phyloP scores from a whole-genome alignment of 129 eudicot genomes.

The Flaveria bidentis region DNA sequence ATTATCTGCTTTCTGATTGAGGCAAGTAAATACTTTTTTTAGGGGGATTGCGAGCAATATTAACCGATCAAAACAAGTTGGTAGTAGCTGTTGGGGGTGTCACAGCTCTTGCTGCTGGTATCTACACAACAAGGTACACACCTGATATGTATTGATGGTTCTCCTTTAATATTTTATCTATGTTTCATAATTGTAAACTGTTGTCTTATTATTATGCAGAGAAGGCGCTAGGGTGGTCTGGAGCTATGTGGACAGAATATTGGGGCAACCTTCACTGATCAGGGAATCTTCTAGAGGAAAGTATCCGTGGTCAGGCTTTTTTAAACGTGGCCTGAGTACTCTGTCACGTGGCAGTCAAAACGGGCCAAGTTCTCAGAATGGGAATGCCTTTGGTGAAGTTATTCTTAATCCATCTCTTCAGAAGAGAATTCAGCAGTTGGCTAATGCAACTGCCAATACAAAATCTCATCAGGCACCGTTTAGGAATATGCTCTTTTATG shows the following conservation, averaged over 20 bases:
- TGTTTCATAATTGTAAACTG: neutral
- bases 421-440: slow-evolving; percentile 84
- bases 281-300: slow-evolving; percentile 96
- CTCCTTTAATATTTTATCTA: neutral
- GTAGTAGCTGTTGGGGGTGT: slow-evolving; percentile 97
- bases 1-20: neutral
- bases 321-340: slow-evolving; percentile 63
- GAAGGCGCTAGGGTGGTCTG: slow-evolving; percentile 99
- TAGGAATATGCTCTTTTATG: slow-evolving; percentile 94
- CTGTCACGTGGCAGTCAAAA: slow-evolving; percentile 46
- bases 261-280: slow-evolving; percentile 95
- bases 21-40: slow-evolving; percentile 18
- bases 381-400: slow-evolving; percentile 93
- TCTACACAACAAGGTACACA: slow-evolving; percentile 91
- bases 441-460: slow-evolving; percentile 94
- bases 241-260: slow-evolving; percentile 96
- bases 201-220: slow-evolving; percentile 39
- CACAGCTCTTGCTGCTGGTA: slow-evolving; percentile 97
- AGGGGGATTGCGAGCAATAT: slow-evolving; percentile 90
- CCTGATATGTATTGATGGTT: neutral
- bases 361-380: slow-evolving; percentile 43
- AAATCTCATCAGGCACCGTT: slow-evolving; percentile 96
- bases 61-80: slow-evolving; percentile 95
- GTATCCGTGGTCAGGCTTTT: slow-evolving; percentile 92
- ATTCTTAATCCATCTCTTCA: slow-evolving; percentile 85